A percentile compares a stretch with the other conserved stretches of the same genome.
Conservation (phyloP, 2,329 filamentous ascomycete species). For the Penicillium polonicum region DNA sequence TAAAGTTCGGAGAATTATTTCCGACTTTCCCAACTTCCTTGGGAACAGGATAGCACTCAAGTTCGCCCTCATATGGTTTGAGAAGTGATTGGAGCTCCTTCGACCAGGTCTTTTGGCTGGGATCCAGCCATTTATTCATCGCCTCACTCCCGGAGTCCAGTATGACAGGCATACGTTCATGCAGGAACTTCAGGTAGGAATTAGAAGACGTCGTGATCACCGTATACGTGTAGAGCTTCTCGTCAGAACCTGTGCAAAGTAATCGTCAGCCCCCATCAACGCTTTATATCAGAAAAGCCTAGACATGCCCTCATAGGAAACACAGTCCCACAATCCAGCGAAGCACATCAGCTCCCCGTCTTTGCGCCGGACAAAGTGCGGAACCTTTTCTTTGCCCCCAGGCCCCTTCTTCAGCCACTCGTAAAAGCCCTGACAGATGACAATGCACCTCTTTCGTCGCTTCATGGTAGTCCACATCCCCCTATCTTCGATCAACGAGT, state of each 20-base stretch:
- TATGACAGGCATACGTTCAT: constrained; percentile 95
- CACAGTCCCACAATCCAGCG: constrained; percentile 89
- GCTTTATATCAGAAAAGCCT: not conserved
- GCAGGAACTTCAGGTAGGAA: constrained; percentile 77
- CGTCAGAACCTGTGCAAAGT: constrained; percentile 52
- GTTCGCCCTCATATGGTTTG: constrained; percentile 72
- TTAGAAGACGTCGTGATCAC: constrained; percentile 91
- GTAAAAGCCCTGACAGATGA: constrained; percentile 89
- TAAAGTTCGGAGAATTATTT: constrained; percentile 80
- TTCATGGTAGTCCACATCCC: constrained; percentile 96
- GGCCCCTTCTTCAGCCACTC: constrained; percentile 84
- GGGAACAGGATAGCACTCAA: constrained; percentile 82
- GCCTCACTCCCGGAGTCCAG: constrained; percentile 71
- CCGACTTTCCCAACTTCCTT: constrained; percentile 93
- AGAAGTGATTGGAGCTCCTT: constrained; percentile 73
- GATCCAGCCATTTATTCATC: constrained; percentile 76
- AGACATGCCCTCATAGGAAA: constrained; percentile 68
- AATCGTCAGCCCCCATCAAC: not conserved
- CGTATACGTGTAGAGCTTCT: constrained; percentile 83
- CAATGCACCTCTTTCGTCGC: constrained; percentile 78
- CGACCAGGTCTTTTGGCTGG: constrained; percentile 68
- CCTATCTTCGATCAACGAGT: constrained; percentile 71
- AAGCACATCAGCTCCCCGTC: constrained; percentile 85
- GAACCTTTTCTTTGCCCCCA: constrained; percentile 73
- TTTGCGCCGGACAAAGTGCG: constrained; percentile 77